Evolutionary conservation across 2,329 filamentous ascomycete species (phyloP).

Genomic region (Colletotrichum cuscutae): DNA sequence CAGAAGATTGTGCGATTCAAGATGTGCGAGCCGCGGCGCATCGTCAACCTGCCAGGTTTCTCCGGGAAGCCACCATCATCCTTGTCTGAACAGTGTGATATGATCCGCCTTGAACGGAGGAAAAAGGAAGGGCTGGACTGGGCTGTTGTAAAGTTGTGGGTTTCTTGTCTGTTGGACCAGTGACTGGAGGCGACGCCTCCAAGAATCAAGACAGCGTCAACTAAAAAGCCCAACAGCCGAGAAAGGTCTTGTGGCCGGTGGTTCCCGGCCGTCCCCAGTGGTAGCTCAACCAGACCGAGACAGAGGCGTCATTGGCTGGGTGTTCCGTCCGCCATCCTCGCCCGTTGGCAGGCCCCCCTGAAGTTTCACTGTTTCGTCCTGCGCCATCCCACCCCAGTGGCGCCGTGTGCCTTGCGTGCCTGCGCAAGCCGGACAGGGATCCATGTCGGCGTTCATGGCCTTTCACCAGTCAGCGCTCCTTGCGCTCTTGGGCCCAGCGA

Average conservation of each 20-base stretch:
- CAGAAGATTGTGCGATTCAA: conserved; percentile 19
- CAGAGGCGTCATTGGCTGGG: conserved; percentile 24
- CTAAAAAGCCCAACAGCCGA: conserved; percentile 12
- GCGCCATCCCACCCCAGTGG: conserved; percentile 33
- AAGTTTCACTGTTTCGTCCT: conserved; percentile 36
- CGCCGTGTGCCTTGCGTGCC: conserved; percentile 30
- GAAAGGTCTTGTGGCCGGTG: conserved; percentile 15
- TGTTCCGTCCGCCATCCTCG: conserved; percentile 21
- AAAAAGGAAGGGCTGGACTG: neutral
- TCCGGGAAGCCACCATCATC: conserved; percentile 3
- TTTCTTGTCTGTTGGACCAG: conserved; percentile 17
- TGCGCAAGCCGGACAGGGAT: conserved; percentile 34
- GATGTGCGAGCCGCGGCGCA: conserved; percentile 22
- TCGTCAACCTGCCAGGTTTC: conserved; percentile 17
- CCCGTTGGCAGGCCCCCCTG: conserved; percentile 31
- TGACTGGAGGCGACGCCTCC: conserved; percentile 6
- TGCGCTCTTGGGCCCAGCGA: neutral
- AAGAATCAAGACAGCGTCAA: neutral
- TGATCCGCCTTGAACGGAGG: conserved; percentile 15
- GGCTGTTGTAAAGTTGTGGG: conserved; percentile 9
- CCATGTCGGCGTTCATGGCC: neutral
- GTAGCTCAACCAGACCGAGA: neutral
- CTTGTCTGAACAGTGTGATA: conserved; percentile 23
- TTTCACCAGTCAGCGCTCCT: neutral
- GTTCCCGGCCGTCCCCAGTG: conserved; percentile 2